Percentiles rank a stretch among this genome's conserved stretches.
Evolutionary conservation across 2,329 filamentous ascomycete species (phyloP).

Genomic region (Penicillium capsulatum): DNA sequence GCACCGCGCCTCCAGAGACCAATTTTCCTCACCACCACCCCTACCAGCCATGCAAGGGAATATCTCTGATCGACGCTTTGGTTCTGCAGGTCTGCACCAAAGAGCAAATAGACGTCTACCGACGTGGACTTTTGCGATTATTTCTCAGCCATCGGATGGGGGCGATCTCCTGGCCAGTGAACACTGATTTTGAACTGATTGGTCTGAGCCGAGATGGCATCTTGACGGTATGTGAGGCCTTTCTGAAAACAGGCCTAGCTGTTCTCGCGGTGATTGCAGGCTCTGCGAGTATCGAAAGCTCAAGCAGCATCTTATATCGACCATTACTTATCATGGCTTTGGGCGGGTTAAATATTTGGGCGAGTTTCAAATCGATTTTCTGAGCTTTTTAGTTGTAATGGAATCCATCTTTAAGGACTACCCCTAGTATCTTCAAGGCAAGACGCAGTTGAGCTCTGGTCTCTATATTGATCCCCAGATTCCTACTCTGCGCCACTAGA

Average conservation of each 20-base stretch:
- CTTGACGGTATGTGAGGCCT: background rate
- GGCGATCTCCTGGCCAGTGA: background rate
- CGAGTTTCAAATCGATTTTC: background rate
- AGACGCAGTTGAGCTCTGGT: no score
- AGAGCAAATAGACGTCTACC: conserved; percentile 1
- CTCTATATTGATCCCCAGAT: no score
- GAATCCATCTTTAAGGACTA: no score
- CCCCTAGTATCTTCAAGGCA: no score
- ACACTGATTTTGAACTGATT: background rate
- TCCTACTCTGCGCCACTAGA: no score
- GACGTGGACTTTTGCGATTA: conserved; percentile 3
- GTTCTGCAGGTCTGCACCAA: background rate
- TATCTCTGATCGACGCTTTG: background rate
- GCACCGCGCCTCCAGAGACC: background rate
- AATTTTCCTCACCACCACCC: background rate
- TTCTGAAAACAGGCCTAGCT: background rate
- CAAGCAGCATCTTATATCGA: background rate
- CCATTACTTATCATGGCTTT: background rate
- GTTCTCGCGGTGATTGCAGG: background rate
- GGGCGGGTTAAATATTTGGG: background rate
- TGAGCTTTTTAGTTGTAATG: background rate
- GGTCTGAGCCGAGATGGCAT: background rate
- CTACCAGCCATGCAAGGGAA: background rate
- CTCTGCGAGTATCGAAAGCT: background rate
- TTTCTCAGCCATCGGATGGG: conserved; percentile 4